Base-by-base conservation (phyloP, 257 asterid species). In the Lavandula angustifolia region DNA sequence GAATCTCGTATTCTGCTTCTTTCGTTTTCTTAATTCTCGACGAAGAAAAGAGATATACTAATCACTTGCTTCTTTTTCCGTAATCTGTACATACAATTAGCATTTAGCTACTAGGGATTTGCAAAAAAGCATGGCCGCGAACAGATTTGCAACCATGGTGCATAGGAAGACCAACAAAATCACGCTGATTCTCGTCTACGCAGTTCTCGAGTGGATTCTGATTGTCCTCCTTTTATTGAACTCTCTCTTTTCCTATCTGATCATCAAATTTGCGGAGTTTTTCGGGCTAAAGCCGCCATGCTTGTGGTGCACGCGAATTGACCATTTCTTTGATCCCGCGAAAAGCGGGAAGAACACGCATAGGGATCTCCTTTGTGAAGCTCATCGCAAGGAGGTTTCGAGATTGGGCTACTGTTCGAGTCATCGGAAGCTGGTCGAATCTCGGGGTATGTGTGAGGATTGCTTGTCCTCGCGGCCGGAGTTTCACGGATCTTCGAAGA, bases 211-310 rank as follows among this genome's bases (percentile, higher is more conserved):
- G 63, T 92, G 99, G 99, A 71, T 75, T 81, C 33, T 92, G 42
- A 92, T 92, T 38, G 6, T 76, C 72, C 82, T 87, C 14, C 94
- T 92, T 35, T 75, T 92, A 13, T 76, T 89, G 5, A 92, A 85
- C 73, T 89, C 99, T 60, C 64, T 90, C 10, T 89, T 89, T 56
- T 87, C 95, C 5, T 84, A 85, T 65, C 75, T 87, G 78, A 92
- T 89, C 83, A 66, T 80, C 71, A 92, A 80, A 66, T 92, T 85
- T 65, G 88, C 97, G 1, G 80, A 82, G 17, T 79, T 78, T 71
- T 81, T 92, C 40, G 97, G 96, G 53, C 77, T 92, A 1, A 84
- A 80, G 37, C 86, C 99, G 8, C 99, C 99, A 3, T 92, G 99
- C 51, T 78, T 75, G 3, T 92, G 87, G 92, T 92, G 99, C 72